Conservation (phyloP, 352 stramenopile species). For the Phytophthora pini region DNA sequence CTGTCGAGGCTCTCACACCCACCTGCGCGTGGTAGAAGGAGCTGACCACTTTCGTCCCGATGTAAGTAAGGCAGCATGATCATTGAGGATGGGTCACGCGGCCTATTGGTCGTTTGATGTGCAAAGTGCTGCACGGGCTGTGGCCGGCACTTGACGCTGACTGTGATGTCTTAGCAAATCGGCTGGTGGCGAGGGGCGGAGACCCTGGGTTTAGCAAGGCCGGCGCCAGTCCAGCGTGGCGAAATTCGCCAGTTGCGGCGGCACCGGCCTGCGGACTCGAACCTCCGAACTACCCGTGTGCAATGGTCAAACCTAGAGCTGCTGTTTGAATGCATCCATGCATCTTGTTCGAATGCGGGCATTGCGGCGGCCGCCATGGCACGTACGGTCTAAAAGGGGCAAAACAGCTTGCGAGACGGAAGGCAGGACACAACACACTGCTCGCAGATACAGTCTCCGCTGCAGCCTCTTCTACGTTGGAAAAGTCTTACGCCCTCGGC, state of each 20-base stretch:
- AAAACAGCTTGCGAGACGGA: slow-evolving; percentile 41
- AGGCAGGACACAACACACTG: slow-evolving; percentile 21
- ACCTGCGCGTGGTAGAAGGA: slow-evolving; percentile 32
- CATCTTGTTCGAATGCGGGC: slow-evolving; percentile 20
- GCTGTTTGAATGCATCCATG: slow-evolving; percentile 23
- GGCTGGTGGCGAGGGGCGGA: background rate
- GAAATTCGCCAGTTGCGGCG: slow-evolving; percentile 39
- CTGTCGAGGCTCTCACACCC: slow-evolving; percentile 18
- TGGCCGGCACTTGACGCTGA: slow-evolving; percentile 38
- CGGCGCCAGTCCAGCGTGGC: slow-evolving; percentile 8
- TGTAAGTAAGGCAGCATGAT: slow-evolving; percentile 25
- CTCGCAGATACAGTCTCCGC: slow-evolving; percentile 31
- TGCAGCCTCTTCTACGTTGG: slow-evolving; percentile 34
- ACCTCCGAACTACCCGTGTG: slow-evolving; percentile 5
- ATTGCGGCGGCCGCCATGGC: background rate
- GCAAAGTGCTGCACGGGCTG: slow-evolving; percentile 24
- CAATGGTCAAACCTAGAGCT: slow-evolving; percentile 9
- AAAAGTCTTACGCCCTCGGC: slow-evolving; percentile 26
- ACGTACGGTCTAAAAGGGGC: slow-evolving; percentile 23
- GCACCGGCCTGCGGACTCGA: slow-evolving; percentile 13
- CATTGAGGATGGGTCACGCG: slow-evolving; percentile 33
- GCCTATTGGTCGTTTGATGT: slow-evolving; percentile 25
- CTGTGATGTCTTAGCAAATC: slow-evolving; percentile 18
- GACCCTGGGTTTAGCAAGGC: slow-evolving; percentile 15
- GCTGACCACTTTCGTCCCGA: slow-evolving; percentile 35